Percentiles rank a stretch among this genome's conserved stretches.
phyloP scores from a whole-genome alignment of 148 eudicot genomes.

The Diospyros kaki region DNA sequence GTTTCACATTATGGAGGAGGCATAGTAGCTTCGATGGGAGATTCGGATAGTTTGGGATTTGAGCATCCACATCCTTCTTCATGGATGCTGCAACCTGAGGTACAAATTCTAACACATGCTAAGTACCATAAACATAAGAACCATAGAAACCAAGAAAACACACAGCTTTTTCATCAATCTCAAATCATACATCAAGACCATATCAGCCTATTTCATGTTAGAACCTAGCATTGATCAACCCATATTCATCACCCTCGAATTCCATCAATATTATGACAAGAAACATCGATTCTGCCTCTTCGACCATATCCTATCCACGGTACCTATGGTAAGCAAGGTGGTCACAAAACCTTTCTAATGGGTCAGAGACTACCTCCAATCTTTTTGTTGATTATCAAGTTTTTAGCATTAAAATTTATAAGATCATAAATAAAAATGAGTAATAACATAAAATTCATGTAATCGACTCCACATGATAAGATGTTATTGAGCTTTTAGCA shows the following conservation, averaged over 20 bases:
- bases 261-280: background rate
- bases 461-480: no score
- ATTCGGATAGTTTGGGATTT: slow-evolving; percentile 86
- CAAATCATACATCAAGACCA: background rate
- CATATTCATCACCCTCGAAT: no score
- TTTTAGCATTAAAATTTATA: no score
- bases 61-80: slow-evolving; percentile 84
- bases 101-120: slow-evolving; percentile 4
- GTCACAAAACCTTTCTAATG: background rate
- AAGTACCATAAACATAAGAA: background rate
- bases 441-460: no score
- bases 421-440: no score
- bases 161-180: background rate
- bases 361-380: background rate
- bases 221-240: no score
- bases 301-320: background rate
- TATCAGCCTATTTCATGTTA: background rate
- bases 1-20: slow-evolving; percentile 77
- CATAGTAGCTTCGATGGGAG: slow-evolving; percentile 87
- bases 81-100: slow-evolving; percentile 92
- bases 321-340: background rate
- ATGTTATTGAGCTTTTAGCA: no score
- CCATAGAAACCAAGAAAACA: background rate
- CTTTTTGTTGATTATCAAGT: background rate
- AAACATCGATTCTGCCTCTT: background rate